These are phyloP conservation scores for Melanomma pulvis-pyrius DNA, from an alignment of 495 filamentous ascomycete genomes.

Conservation along the genomic window DNA sequence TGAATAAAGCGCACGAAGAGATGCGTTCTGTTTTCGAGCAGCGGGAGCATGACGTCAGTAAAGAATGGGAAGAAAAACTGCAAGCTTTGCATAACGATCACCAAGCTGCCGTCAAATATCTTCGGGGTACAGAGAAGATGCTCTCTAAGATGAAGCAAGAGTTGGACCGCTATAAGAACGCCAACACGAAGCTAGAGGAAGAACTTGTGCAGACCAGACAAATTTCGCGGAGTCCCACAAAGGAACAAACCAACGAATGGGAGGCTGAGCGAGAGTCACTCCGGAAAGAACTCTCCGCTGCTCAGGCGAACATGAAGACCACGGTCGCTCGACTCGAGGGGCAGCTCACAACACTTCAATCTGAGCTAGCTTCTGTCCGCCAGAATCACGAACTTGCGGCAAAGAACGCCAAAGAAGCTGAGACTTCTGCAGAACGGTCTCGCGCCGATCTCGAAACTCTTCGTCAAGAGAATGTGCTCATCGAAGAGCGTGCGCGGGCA, in stretches of 20 bases:
- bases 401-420: slow-evolving; percentile 57
- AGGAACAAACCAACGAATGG: slow-evolving; percentile 63
- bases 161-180: slow-evolving; percentile 80
- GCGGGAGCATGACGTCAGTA: slow-evolving; percentile 80
- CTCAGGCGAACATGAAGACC: slow-evolving; percentile 67
- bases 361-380: slow-evolving; percentile 64
- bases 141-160: slow-evolving; percentile 98
- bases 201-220: slow-evolving; percentile 63
- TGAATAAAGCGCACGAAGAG: slow-evolving; percentile 79
- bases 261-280: slow-evolving; percentile 72
- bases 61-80: slow-evolving; percentile 86
- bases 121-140: slow-evolving; percentile 99
- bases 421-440: slow-evolving; percentile 39
- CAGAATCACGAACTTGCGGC: slow-evolving; percentile 68
- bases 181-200: slow-evolving; percentile 79
- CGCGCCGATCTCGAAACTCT: slow-evolving; percentile 76
- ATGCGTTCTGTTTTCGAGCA: slow-evolving; percentile 72
- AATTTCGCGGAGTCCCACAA: slow-evolving; percentile 44
- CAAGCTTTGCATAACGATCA: slow-evolving; percentile 94
- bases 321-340: slow-evolving; percentile 63
- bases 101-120: slow-evolving; percentile 98
- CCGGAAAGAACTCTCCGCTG: slow-evolving; percentile 63
- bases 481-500: slow-evolving; percentile 81
- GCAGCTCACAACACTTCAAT: slow-evolving; percentile 67
- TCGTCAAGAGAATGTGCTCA: slow-evolving; percentile 73